Evolutionary conservation across 2,329 filamentous ascomycete genomes (phyloP).

Genomic region (Scedosporium minutisporum): DNA sequence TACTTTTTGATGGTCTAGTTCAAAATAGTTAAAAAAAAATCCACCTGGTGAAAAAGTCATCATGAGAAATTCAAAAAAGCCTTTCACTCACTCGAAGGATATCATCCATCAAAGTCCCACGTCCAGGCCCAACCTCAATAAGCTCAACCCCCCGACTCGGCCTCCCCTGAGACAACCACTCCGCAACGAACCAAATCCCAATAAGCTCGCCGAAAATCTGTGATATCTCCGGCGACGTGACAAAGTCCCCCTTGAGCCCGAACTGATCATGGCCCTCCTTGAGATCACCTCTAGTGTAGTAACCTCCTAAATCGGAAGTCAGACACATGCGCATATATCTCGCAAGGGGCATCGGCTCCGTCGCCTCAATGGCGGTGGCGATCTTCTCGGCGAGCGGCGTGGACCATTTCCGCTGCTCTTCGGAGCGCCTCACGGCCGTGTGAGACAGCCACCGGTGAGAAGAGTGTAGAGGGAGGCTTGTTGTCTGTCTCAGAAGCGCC

Average conservation of each 20-base stretch:
- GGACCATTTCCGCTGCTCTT: conserved; percentile 62
- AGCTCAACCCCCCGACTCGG: conserved; percentile 68
- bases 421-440: neutral
- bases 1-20: conserved; percentile 73
- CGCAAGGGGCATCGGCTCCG: conserved; percentile 83
- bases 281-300: conserved; percentile 69
- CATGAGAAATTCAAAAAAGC: neutral
- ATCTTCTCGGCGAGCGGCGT: conserved; percentile 85
- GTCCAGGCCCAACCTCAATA: conserved; percentile 87
- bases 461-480: neutral
- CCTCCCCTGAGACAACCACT: conserved; percentile 88
- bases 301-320: conserved; percentile 80
- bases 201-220: conserved; percentile 93
- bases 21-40: neutral
- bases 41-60: neutral
- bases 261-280: conserved; percentile 72
- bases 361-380: conserved; percentile 75
- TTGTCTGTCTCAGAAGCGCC: neutral
- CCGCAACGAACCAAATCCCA: conserved; percentile 88
- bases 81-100: conserved; percentile 64
- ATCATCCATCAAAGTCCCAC: conserved; percentile 95
- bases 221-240: conserved; percentile 95
- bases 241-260: conserved; percentile 86
- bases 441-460: neutral
- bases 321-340: conserved; percentile 98